Conservation (phyloP, 139 green algal species). For the Trebouxia sp. region DNA sequence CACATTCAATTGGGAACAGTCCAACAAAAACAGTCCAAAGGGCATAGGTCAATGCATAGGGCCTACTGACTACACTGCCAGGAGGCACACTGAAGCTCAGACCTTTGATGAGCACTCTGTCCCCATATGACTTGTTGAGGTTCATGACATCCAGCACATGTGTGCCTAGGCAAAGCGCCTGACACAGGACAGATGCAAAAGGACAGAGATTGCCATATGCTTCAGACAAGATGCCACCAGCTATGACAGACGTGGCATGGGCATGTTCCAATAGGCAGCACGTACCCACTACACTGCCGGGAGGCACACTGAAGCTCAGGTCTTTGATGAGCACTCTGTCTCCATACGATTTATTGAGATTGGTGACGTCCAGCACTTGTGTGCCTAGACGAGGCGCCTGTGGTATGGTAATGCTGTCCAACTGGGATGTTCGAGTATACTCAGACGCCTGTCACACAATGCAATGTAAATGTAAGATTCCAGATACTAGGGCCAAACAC, state of each 20-base stretch:
- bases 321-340: conserved; percentile 57
- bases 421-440: conserved; percentile 29
- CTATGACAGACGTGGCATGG: no score
- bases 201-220: no score
- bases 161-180: conserved; percentile 56
- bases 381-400: conserved; percentile 61
- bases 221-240: no score
- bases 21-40: no score
- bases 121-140: conserved; percentile 39
- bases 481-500: no score
- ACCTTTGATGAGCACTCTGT: conserved; percentile 53
- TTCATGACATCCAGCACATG: conserved; percentile 52
- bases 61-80: conserved; percentile 54
- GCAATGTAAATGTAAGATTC: no score
- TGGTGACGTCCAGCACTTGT: conserved; percentile 53
- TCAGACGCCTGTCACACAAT: conserved; percentile 13
- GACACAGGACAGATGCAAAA: no score
- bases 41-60: no score
- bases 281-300: conserved; percentile 60
- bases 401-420: conserved; percentile 81
- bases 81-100: conserved; percentile 60
- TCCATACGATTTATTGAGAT: conserved; percentile 41
- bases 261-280: neutral
- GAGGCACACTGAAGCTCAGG: conserved; percentile 60
- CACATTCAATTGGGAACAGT: no score